Evolutionary conservation across 2,329 filamentous ascomycete species (phyloP), one percentile per base, ranked within the genome.

Genomic region (Colletotrichum sidae): DNA sequence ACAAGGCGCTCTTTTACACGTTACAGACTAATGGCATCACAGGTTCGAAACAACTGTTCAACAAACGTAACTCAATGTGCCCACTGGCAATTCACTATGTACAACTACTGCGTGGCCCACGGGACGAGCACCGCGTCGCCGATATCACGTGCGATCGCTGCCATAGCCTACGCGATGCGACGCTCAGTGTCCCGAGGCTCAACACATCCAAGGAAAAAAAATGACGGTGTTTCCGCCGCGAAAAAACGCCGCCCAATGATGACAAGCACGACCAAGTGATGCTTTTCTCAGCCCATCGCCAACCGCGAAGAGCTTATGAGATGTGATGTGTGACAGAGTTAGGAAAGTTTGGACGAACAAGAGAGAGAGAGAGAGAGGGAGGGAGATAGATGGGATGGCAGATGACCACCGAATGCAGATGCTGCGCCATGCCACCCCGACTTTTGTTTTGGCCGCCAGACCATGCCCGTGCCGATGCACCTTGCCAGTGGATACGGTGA

Each of bases 191-290:
- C 38, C 15, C 38, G 13, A 45, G 7, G 35, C 38, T 9, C n/a
- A 46, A 46, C 15, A 35, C 4, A n/a, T 13, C 10, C 13, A 45
- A 45, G 13, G 25, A 47, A 61, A 61, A 11, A 9, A n/a, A 17
- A 56, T 17, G n/a, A 35, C 38, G 34, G 12, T 37, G 5, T 46
- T 49, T 34, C 46, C 41, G 57, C 62, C 25, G 51, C 45, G 25
- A 41, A 33, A 35, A 35, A 62, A 65, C 62, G 45, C 58, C 62
- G 58, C 62, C 62, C 62, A 62, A 62, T 65, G 53, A 62, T 62
- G 41, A 50, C 37, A 62, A 52, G 62, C 51, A 56, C 52, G 58
- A 58, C 46, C 42, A 17, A 34, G 17, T 25, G 13, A 55, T 52
- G 58, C 51, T 65, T 35, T 55, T 45, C 17, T 45, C 51, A 35